These are phyloP conservation scores for Hansfordia pulvinata DNA, from an alignment of 2,329 filamentous ascomycete genomes.

Conservation along the genomic window DNA sequence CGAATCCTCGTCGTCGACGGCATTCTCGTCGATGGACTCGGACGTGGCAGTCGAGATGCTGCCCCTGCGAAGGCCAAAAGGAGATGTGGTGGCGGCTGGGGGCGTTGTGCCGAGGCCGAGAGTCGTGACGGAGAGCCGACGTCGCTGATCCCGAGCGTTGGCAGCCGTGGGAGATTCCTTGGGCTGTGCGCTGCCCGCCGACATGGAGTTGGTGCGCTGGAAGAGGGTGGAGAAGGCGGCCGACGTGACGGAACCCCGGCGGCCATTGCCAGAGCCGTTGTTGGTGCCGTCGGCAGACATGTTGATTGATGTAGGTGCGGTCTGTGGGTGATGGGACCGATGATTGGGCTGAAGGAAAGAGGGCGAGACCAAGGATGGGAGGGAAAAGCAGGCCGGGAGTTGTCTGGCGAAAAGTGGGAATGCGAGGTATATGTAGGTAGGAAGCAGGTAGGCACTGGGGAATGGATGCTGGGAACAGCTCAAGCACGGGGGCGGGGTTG, in stretches of 20 bases:
- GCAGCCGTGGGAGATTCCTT: conserved; percentile 11
- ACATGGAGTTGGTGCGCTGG: conserved; percentile 38
- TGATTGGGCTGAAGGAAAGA: conserved; percentile 2
- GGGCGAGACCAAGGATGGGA: no score
- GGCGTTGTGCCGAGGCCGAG: conserved; percentile 58
- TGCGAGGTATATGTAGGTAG: no score
- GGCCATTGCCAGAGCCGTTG: conserved; percentile 18
- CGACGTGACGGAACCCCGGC: conserved; percentile 43
- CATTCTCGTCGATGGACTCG: conserved; percentile 56
- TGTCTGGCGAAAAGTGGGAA: no score
- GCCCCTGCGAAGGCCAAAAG: conserved; percentile 40
- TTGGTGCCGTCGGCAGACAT: conserved; percentile 18
- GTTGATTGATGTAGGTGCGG: conserved; percentile 3
- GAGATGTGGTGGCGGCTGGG: conserved; percentile 32
- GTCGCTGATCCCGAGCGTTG: conserved; percentile 31
- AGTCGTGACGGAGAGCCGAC: conserved; percentile 62
- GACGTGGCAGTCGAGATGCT: conserved; percentile 58
- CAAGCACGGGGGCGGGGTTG: no score
- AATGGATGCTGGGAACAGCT: no score
- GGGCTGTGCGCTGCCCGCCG: conserved; percentile 18
- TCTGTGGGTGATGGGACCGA: conserved; percentile 1
- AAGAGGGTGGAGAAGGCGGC: conserved; percentile 46
- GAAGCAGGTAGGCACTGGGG: no score
- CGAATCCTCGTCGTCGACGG: conserved; percentile 56
- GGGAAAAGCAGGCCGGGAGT: no score